A percentile compares a stretch with the other conserved stretches of the same genome.
Conservation (phyloP, 768 basidiomycete genomes). For the Phanerodontia chrysosporium region DNA sequence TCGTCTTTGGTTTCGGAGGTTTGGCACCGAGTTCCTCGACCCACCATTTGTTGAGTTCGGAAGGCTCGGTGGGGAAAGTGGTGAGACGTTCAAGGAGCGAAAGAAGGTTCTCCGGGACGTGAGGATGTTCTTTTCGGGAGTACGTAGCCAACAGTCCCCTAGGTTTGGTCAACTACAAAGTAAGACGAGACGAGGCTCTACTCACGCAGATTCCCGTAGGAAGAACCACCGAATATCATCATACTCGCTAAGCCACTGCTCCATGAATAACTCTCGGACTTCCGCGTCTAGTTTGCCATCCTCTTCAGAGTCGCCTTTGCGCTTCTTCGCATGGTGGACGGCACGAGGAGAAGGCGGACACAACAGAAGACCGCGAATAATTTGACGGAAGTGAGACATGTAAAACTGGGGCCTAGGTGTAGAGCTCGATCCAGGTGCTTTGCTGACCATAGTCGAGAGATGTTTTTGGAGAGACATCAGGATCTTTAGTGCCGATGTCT, state of each 20-base stretch:
- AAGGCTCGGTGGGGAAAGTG: conserved; percentile 67
- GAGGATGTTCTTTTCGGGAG: conserved; percentile 24
- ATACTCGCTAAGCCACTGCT: conserved; percentile 70
- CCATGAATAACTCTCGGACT: conserved; percentile 59
- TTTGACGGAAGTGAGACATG: conserved; percentile 60
- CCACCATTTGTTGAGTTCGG: conserved; percentile 79
- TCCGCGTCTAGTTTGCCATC: conserved; percentile 48
- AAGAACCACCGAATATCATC: conserved; percentile 91
- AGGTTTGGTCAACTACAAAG: not conserved
- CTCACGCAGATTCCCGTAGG: conserved; percentile 72
- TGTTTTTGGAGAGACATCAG: conserved; percentile 74
- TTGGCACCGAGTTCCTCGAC: conserved; percentile 59
- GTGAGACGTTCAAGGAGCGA: conserved; percentile 44
- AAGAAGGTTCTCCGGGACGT: conserved; percentile 26
- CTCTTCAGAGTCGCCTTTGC: conserved; percentile 16
- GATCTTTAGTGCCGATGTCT: conserved; percentile 73
- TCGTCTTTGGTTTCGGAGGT: conserved; percentile 34
- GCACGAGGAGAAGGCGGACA: conserved; percentile 47
- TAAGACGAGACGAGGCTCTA: conserved; percentile 11
- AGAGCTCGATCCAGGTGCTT: conserved; percentile 27
- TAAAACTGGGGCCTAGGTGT: conserved; percentile 61
- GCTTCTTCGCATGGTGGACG: conserved; percentile 13
- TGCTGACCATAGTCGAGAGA: conserved; percentile 63
- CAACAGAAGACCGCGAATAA: conserved; percentile 50
- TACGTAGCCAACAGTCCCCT: conserved; percentile 31